Evolutionary conservation across 2,329 filamentous ascomycete genomes (phyloP).

Genomic region (Xylaria sp.): DNA sequence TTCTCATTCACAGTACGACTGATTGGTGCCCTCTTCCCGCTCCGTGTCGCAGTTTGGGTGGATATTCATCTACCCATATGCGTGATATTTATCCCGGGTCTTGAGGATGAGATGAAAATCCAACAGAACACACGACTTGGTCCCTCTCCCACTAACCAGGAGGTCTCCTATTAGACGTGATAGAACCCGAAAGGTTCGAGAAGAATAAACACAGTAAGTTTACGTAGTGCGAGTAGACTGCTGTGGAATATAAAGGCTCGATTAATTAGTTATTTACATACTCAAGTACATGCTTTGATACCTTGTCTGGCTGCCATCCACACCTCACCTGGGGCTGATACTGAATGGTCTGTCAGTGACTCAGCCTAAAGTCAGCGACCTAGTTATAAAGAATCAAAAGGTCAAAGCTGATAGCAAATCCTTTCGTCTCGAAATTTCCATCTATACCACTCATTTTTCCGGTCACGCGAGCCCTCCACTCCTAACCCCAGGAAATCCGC

Average conservation of each 20-base stretch:
- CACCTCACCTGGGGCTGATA: neutral
- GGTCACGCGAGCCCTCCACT: conserved; percentile 1
- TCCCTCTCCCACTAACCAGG: conserved; percentile 9
- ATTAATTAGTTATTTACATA: conserved; percentile 2
- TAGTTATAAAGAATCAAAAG: neutral
- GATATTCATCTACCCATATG: conserved; percentile 18
- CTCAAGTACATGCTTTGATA: neutral
- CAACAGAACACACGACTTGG: conserved; percentile 10
- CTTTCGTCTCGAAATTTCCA: conserved; percentile 2
- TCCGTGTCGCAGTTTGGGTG: conserved; percentile 26
- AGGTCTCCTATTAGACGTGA: conserved; percentile 14
- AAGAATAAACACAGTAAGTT: neutral
- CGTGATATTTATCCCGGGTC: conserved; percentile 27
- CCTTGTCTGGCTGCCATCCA: neutral
- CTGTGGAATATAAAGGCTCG: neutral
- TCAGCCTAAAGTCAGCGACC: neutral
- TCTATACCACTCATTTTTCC: neutral
- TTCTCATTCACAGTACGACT: conserved; percentile 14
- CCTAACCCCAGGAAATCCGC: conserved; percentile 40
- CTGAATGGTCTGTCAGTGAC: neutral
- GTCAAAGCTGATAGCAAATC: neutral
- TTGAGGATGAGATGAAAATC: conserved; percentile 6
- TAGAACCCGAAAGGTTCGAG: neutral
- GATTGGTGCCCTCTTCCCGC: conserved; percentile 31
- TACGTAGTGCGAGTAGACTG: neutral